Conservation (phyloP, 352 stramenopile genomes). For the Globisporangium radiosum region DNA sequence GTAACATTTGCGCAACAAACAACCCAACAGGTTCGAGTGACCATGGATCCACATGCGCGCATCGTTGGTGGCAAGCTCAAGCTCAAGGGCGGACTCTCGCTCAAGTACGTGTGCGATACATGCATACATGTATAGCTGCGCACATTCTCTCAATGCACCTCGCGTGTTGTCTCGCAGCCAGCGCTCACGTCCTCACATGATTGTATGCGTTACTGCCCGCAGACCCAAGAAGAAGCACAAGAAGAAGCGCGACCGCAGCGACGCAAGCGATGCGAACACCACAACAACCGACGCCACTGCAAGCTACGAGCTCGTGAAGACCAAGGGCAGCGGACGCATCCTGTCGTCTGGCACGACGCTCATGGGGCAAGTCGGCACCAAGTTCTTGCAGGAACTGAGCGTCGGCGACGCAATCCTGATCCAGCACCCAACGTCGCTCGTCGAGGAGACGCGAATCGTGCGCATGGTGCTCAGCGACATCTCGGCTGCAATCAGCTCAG, state of each 20-base stretch:
- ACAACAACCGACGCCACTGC: slow-evolving; percentile 10
- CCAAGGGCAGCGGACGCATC: slow-evolving; percentile 71
- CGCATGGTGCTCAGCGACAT: slow-evolving; percentile 89
- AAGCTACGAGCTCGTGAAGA: slow-evolving; percentile 72
- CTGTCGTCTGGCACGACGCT: slow-evolving; percentile 85
- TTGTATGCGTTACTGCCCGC: neutral
- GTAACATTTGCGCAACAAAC: too few relatives aligned
- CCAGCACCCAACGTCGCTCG: slow-evolving; percentile 78
- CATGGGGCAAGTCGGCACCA: slow-evolving; percentile 74
- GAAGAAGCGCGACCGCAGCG: slow-evolving; percentile 35
- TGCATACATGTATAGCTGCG: neutral
- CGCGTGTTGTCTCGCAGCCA: neutral
- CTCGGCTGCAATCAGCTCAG: slow-evolving; percentile 75
- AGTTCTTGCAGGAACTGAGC: slow-evolving; percentile 78
- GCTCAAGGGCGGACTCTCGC: slow-evolving; percentile 81
- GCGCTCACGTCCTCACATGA: neutral
- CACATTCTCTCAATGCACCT: neutral
- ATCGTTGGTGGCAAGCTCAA: slow-evolving; percentile 71
- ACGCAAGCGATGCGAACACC: neutral
- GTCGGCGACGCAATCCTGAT: slow-evolving; percentile 85
- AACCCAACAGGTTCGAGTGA: too few relatives aligned
- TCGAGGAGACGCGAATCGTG: slow-evolving; percentile 86
- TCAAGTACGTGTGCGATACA: slow-evolving; percentile 38
- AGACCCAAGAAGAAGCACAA: slow-evolving; percentile 38
- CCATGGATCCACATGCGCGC: neutral